Conservation (phyloP, 306 rosid species). For the Lathyrus sativus region DNA sequence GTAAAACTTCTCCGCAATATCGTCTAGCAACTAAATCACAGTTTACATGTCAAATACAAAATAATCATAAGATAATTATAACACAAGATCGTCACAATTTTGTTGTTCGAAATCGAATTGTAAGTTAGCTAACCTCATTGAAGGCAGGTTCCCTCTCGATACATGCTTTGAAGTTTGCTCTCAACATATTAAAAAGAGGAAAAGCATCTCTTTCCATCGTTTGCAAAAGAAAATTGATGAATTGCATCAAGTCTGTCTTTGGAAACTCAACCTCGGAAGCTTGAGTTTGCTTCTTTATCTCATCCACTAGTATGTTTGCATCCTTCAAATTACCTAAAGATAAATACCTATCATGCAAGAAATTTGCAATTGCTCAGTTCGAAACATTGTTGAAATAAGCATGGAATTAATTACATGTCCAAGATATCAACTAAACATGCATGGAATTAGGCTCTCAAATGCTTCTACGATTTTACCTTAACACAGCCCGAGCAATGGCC, state of each 20-base stretch:
- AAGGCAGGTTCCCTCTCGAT: constrained; percentile 81
- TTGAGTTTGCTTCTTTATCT: constrained; percentile 66
- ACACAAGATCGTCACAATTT: too few species aligned
- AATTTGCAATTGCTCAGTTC: constrained; percentile 19
- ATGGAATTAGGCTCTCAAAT: constrained; percentile 1
- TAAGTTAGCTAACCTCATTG: constrained; percentile 65
- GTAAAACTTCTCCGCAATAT: constrained; percentile 77
- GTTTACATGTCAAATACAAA: constrained; percentile 43
- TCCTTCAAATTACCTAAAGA: constrained; percentile 83
- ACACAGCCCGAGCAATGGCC: constrained; percentile 82
- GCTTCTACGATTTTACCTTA: constrained; percentile 66
- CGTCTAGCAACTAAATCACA: constrained; percentile 80
- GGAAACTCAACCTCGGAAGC: constrained; percentile 57
- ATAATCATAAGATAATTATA: constrained; percentile 11
- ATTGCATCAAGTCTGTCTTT: constrained; percentile 72
- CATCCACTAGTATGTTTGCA: constrained; percentile 79
- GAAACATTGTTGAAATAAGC: constrained; percentile 27
- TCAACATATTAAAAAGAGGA: constrained; percentile 86
- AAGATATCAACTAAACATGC: constrained; percentile 1
- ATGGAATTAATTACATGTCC: constrained; percentile 18
- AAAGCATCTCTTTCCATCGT: constrained; percentile 95
- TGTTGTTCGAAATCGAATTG: constrained; percentile 7
- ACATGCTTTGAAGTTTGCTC: constrained; percentile 62
- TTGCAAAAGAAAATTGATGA: constrained; percentile 69
- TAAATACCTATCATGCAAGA: constrained; percentile 63